phyloP scores from a whole-genome alignment of 345 rosid species.

The Trapa incisa region DNA sequence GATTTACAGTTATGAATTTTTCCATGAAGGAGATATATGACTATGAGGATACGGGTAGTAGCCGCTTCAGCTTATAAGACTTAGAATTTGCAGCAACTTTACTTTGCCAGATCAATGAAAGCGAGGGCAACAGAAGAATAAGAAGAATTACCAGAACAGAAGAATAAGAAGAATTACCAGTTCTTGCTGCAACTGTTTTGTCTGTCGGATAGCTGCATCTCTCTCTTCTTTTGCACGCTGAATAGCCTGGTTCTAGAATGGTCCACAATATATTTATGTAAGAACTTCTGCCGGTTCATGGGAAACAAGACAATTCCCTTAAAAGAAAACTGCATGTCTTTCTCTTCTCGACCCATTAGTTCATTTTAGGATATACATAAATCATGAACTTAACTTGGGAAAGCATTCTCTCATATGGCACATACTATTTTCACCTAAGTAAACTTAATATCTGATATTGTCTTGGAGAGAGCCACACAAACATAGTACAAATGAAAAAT shows the following conservation, averaged over 20 bases:
- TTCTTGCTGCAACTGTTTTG: constrained; percentile 71
- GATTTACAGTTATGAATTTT: not conserved
- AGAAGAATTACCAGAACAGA: constrained; percentile 30
- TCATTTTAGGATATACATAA: not conserved
- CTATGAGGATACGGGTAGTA: no score
- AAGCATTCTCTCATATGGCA: not conserved
- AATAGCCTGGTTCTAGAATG: constrained; percentile 33
- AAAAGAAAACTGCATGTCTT: not conserved
- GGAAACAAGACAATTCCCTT: not conserved
- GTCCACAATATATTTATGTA: not conserved
- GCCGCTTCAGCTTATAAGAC: not conserved
- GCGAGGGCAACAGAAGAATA: not conserved
- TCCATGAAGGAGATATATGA: not conserved
- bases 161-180: constrained; percentile 32
- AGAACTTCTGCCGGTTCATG: not conserved
- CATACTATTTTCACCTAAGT: not conserved
- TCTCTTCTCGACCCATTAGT: not conserved
- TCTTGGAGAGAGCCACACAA: not conserved
- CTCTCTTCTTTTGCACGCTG: constrained; percentile 71
- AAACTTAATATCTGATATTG: not conserved
- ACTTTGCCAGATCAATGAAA: not conserved
- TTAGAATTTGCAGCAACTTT: not conserved
- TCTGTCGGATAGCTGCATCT: constrained; percentile 61
- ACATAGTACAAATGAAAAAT: not conserved
- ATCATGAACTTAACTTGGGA: not conserved